phyloP scores from a whole-genome alignment of 371 early-diverging fungal species.

The Capillidium rhysosporum region DNA sequence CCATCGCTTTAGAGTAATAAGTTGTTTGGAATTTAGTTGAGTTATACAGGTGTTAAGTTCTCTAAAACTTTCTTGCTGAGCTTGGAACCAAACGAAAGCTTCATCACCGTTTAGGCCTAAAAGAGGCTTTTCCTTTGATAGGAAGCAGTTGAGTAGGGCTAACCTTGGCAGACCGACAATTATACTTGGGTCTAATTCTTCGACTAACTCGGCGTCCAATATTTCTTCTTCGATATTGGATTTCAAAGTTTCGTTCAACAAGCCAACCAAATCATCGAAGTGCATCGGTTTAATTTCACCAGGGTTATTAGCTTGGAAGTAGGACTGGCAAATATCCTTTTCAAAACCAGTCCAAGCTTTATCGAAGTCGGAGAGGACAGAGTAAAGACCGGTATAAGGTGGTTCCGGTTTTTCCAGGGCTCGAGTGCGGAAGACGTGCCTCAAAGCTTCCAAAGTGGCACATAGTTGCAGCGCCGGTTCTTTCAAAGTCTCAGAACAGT shows the following conservation, averaged over 20 bases:
- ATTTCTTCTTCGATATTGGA: neutral
- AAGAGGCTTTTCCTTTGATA: neutral
- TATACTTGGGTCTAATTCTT: neutral
- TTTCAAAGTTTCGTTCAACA: neutral
- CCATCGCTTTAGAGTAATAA: neutral
- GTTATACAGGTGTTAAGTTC: neutral
- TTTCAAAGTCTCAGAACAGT: neutral
- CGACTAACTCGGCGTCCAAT: neutral
- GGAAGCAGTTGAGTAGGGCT: neutral
- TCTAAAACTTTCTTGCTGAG: neutral
- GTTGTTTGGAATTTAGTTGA: neutral
- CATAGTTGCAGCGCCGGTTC: slow-evolving; percentile 5
- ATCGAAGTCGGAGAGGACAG: slow-evolving; percentile 3
- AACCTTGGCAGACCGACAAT: slow-evolving; percentile 1
- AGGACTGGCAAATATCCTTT: neutral
- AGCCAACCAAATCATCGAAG: neutral
- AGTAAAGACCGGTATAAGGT: neutral
- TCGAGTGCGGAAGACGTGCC: slow-evolving; percentile 1
- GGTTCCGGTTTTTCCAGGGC: neutral
- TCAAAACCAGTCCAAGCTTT: slow-evolving; percentile 4
- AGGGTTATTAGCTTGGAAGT: neutral
- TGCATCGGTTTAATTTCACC: neutral
- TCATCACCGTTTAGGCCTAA: neutral
- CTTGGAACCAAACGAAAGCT: neutral
- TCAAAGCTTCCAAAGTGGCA: slow-evolving; percentile 1